Base-by-base conservation (phyloP, 441 rosid species). In the Populus trichocarpa region DNA sequence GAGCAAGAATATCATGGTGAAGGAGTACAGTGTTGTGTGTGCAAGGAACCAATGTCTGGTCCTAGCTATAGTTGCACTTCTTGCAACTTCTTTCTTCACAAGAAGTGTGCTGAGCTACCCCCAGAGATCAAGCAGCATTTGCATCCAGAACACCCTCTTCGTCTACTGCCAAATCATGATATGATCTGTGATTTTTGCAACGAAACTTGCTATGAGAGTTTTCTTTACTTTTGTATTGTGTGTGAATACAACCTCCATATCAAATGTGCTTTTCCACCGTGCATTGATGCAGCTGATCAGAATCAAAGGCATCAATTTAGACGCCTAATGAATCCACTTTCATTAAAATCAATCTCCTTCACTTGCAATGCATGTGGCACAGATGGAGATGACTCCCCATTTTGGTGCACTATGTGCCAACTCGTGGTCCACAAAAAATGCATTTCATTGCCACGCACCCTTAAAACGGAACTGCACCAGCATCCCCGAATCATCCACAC, bases 101-200 rank as follows among this genome's bases (percentile, higher is more conserved):
- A n/a, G n/a, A 64, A 64, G 23, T 64, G 67, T n/a, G 67, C 67
- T n/a, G 67, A 64, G 67, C 67, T 64, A n/a, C 8, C 67, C 67
- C 26, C 25, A 8, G 67, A 64, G 67, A 64, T 64, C 11, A 64
- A 18, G 26, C 3, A 1, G 25, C 67, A 64, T 10, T 22, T 64
- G 12, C 67, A 64, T 23, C 67, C 67, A 64, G 25, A 64, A n/a
- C 67, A 28, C 30, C 30, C 30, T 1, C 30, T 28, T 28, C 30
- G 30, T 28, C 30, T 28, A 28, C 30, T 28, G 25, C 30, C 30
- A 8, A 8, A n/a, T 64, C 25, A 18, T 64, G n/a, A 64, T 64
- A 22, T 10, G 23, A 22, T 64, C 10, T 64, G 67, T 64, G 67
- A 64, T 22, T 64, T 64, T n/a, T 64, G 67, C 67, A n/a, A 23